Percentiles rank a stretch among this genome's conserved stretches.
phyloP scores from a whole-genome alignment of 1,284 basidiomycete species.

The Mycena sp. region DNA sequence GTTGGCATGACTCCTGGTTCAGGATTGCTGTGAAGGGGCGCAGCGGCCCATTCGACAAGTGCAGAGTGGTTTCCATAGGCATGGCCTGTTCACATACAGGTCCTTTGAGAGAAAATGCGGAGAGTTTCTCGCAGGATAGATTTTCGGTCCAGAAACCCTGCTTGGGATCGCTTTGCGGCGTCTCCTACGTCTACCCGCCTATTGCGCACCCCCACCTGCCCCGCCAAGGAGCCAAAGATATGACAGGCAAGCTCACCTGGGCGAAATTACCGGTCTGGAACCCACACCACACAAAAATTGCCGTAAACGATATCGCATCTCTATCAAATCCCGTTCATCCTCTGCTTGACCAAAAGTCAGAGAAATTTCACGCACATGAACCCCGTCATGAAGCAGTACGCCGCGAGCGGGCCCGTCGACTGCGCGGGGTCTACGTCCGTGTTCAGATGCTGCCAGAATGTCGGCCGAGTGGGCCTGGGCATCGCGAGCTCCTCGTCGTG shows the following conservation, averaged over 20 bases:
- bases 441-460: constrained; percentile 28
- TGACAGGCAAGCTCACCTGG: constrained; percentile 32
- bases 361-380: constrained; percentile 32
- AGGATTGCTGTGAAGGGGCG: too few relatives aligned
- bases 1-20: too few relatives aligned
- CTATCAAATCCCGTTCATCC: constrained; percentile 3
- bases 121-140: too few relatives aligned
- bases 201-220: too few relatives aligned
- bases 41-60: too few relatives aligned
- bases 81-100: too few relatives aligned
- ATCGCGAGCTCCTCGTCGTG: constrained; percentile 9
- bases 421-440: constrained; percentile 34
- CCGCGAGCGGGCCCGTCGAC: constrained; percentile 32
- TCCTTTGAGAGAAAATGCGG: too few relatives aligned
- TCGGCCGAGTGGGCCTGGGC: constrained; percentile 15
- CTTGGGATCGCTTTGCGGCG: too few relatives aligned
- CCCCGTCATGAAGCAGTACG: constrained; percentile 40
- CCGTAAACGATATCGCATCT: constrained; percentile 33
- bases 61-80: too few relatives aligned
- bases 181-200: too few relatives aligned
- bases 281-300: constrained; percentile 38
- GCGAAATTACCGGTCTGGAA: constrained; percentile 40
- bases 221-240: neutral
- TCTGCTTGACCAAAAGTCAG: neutral
- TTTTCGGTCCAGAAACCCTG: too few relatives aligned